A percentile compares a stretch with the other conserved stretches of the same genome.
These are phyloP conservation scores for Pelagomonas calceolata DNA, from an alignment of 108 stramenopile species.

Conservation along the genomic window DNA sequence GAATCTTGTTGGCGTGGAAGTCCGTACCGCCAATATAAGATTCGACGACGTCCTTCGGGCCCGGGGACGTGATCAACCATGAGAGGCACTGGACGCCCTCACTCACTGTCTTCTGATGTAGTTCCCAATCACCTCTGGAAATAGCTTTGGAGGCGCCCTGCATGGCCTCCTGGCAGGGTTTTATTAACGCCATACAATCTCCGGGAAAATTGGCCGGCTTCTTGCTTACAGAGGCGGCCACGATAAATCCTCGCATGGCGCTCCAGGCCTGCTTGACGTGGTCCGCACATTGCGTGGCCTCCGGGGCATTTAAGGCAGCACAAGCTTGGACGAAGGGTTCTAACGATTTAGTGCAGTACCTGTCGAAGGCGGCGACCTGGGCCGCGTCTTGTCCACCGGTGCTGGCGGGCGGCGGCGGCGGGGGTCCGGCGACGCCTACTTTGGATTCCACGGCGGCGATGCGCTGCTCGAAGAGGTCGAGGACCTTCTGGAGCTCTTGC, in stretches of 20 bases:
- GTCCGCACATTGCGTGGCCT: neutral
- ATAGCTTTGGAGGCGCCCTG: neutral
- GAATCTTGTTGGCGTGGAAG: conserved; percentile 88
- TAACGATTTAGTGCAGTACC: neutral
- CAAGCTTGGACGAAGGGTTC: conserved; percentile 12
- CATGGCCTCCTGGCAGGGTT: neutral
- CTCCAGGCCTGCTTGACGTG: neutral
- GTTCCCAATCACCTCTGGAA: conserved; percentile 9
- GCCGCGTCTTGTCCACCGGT: too few relatives aligned
- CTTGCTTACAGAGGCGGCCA: conserved; percentile 2
- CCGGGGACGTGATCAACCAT: conserved; percentile 24
- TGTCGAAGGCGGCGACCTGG: too few relatives aligned
- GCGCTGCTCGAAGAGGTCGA: too few relatives aligned
- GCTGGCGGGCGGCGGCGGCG: too few relatives aligned
- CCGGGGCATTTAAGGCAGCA: conserved; percentile 3
- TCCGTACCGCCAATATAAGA: conserved; percentile 61
- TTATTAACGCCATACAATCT: neutral
- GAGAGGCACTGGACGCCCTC: conserved; percentile 8
- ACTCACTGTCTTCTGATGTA: conserved; percentile 6
- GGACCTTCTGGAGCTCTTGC: too few relatives aligned
- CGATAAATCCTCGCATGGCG: conserved; percentile 7
- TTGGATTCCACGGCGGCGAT: too few relatives aligned
- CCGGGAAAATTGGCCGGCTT: conserved; percentile 5
- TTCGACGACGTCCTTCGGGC: conserved; percentile 33
- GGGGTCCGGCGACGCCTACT: too few relatives aligned